Percentiles rank a stretch among this genome's conserved stretches.
Evolutionary conservation across 208 protist genomes (phyloP).

Genomic region (Crithidia thermophila): DNA sequence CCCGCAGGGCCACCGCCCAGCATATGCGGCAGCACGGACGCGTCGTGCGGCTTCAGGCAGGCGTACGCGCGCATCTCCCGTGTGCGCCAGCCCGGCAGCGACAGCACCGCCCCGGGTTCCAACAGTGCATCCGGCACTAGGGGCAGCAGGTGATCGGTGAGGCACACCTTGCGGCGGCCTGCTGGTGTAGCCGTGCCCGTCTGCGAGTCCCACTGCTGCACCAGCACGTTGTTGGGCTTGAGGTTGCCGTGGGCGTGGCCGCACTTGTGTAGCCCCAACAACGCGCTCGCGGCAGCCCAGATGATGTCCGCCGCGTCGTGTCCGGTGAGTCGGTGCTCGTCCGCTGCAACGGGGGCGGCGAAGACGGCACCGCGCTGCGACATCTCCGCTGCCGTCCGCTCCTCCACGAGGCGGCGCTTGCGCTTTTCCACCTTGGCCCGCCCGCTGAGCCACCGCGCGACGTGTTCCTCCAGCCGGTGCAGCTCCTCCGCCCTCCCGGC

Average conservation of each 20-base stretch:
- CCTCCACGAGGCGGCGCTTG: conserved; percentile 16
- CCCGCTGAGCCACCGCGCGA: conserved; percentile 18
- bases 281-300: conserved; percentile 21
- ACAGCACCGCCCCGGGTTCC: conserved; percentile 20
- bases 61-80: conserved; percentile 24
- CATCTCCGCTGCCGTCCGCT: neutral
- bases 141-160: conserved; percentile 30
- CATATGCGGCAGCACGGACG: conserved; percentile 20
- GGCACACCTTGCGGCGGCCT: conserved; percentile 10
- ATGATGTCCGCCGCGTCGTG: conserved; percentile 31
- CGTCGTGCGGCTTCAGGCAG: conserved; percentile 31
- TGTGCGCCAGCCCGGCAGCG: conserved; percentile 12
- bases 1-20: conserved; percentile 13
- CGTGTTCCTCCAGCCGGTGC: conserved; percentile 17
- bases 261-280: conserved; percentile 20
- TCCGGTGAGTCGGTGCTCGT: conserved; percentile 10
- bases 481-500: conserved; percentile 7
- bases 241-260: conserved; percentile 53
- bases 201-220: conserved; percentile 8
- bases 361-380: neutral
- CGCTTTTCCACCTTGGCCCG: conserved; percentile 18
- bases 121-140: conserved; percentile 25
- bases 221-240: conserved; percentile 58
- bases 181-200: too few species aligned
- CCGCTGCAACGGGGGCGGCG: conserved; percentile 10